phyloP scores from a whole-genome alignment of 2,329 filamentous ascomycete genomes.

The Aspergillus oerlinghausenensis region DNA sequence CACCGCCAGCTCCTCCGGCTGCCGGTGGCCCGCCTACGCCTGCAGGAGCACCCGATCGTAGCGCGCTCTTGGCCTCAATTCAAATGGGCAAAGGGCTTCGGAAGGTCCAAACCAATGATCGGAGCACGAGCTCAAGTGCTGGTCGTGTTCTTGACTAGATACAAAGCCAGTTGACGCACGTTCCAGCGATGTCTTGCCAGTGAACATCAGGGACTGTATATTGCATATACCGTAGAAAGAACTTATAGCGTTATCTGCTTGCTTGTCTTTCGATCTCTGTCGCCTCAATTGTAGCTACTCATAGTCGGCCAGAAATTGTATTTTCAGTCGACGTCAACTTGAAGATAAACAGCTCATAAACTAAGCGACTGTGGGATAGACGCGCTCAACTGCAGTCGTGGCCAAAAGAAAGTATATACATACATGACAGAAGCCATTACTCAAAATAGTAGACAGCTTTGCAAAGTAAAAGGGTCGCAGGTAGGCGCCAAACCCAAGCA shows the following conservation, averaged over 20 bases:
- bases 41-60: conserved; percentile 37
- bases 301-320: not conserved
- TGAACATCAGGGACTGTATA: no score
- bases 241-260: no score
- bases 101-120: conserved; percentile 88
- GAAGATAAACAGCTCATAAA: not conserved
- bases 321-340: not conserved
- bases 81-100: conserved; percentile 71
- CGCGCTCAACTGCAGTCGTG: not conserved
- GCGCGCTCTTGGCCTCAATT: conserved; percentile 75
- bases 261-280: no score
- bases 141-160: conserved; percentile 61
- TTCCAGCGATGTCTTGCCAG: not conserved
- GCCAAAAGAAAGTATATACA: not conserved
- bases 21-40: conserved; percentile 40
- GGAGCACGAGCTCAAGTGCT: conserved; percentile 65
- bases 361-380: not conserved
- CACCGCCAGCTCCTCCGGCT: conserved; percentile 33
- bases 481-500: not conserved
- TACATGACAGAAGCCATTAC: not conserved
- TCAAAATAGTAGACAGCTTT: no score
- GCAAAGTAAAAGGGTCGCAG: not conserved
- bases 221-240: no score
- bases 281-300: no score
- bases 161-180: not conserved